phyloP scores from a whole-genome alignment of 495 filamentous ascomycete species.

The Lepidopterella palustris region DNA sequence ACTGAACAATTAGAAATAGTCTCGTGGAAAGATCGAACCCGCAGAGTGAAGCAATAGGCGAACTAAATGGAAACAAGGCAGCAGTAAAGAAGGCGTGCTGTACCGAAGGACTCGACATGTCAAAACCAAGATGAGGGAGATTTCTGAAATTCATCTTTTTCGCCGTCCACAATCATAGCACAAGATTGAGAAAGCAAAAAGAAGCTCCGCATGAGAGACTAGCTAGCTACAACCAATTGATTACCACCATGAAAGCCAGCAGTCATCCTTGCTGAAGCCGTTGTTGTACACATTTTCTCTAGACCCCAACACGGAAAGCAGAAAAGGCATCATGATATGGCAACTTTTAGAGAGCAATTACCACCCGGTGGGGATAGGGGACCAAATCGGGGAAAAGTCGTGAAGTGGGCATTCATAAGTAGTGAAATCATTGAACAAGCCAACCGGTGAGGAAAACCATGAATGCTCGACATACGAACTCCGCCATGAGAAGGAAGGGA shows the following conservation, averaged over 20 bases:
- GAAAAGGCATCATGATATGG: conserved; percentile 17
- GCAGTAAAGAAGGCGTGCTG: conserved; percentile 17
- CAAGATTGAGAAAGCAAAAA: conserved; percentile 17
- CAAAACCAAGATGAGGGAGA: conserved; percentile 19
- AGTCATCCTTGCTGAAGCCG: conserved; percentile 10
- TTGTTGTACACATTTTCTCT: conserved; percentile 28
- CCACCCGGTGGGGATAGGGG: conserved; percentile 19
- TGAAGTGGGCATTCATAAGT: conserved; percentile 26
- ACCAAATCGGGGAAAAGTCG: conserved; percentile 22
- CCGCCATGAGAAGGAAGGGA: conserved; percentile 16
- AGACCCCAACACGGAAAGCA: conserved; percentile 15
- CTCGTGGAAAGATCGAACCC: conserved; percentile 9
- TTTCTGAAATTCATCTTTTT: conserved; percentile 18
- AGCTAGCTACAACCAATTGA: conserved; percentile 23
- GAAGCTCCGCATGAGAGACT: conserved; percentile 10
- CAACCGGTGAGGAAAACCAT: conserved; percentile 14
- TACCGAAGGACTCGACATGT: conserved; percentile 1
- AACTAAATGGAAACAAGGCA: conserved; percentile 21
- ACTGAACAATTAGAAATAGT: neutral
- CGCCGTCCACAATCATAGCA: conserved; percentile 13
- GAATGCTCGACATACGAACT: conserved; percentile 4
- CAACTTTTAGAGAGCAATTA: conserved; percentile 25
- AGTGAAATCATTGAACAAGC: conserved; percentile 20
- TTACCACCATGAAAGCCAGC: conserved; percentile 15
- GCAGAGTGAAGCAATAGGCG: neutral